Evolutionary conservation across 805 yeast genomes (phyloP).

Genomic region (Jamesozyma hellenica): DNA sequence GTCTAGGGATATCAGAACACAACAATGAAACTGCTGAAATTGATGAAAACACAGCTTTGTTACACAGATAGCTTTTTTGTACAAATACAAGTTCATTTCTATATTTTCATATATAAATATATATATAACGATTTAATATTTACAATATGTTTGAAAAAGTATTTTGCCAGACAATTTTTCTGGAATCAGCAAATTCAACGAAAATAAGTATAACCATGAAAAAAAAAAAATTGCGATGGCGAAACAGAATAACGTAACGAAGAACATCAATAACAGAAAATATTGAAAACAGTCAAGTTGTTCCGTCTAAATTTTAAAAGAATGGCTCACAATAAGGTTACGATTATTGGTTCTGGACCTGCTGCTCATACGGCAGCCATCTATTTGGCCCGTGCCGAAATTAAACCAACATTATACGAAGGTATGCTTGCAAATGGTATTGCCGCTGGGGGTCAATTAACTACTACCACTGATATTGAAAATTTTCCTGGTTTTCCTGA

Average conservation of each 20-base stretch:
- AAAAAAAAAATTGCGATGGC: too few species aligned
- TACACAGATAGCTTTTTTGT: background rate
- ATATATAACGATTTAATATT: background rate
- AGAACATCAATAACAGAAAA: too few species aligned
- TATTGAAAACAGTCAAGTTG: too few species aligned
- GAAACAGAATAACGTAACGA: too few species aligned
- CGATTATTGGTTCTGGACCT: constrained; percentile 94
- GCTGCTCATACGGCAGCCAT: constrained; percentile 99
- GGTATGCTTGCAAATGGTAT: constrained; percentile 94
- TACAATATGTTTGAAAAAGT: too few species aligned
- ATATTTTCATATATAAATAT: background rate
- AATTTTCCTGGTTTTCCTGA: constrained; percentile 98
- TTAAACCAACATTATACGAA: constrained; percentile 86
- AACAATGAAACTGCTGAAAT: background rate
- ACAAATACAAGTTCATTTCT: background rate
- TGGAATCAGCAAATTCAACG: too few species aligned
- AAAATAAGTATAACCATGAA: too few species aligned
- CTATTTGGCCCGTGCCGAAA: constrained; percentile 92
- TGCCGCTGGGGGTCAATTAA: constrained; percentile 98
- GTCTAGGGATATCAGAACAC: too few species aligned
- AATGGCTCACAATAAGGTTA: constrained; percentile 78
- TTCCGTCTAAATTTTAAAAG: background rate
- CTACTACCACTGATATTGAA: constrained; percentile 97
- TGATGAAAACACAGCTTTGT: constrained; percentile 1
- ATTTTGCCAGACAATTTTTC: too few species aligned